Conservation (phyloP, 768 basidiomycete species). For the Kwoniella sp. region DNA sequence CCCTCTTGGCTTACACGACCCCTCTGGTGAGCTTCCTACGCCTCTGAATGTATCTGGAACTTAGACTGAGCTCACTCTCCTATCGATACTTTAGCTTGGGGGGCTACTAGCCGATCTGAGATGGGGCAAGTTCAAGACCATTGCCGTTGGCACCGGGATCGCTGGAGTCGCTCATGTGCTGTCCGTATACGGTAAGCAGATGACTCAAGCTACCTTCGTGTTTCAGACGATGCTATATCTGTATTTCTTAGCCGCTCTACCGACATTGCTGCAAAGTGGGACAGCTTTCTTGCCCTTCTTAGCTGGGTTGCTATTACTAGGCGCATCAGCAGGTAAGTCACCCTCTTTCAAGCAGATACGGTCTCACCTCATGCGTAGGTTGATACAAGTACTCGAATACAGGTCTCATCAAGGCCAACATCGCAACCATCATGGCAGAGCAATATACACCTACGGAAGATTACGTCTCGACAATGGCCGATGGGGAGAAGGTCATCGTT, state of each 20-base stretch:
- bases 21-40: conserved; percentile 25
- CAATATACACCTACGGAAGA: conserved; percentile 39
- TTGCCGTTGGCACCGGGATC: conserved; percentile 21
- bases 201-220: too few species aligned
- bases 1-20: conserved; percentile 40
- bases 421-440: conserved; percentile 52
- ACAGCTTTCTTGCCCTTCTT: conserved; percentile 31
- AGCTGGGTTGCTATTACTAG: conserved; percentile 25
- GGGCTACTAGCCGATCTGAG: conserved; percentile 21
- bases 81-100: background rate
- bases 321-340: conserved; percentile 24
- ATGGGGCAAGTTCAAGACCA: conserved; percentile 31
- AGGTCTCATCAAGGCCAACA: conserved; percentile 34
- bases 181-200: conserved; percentile 25
- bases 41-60: background rate
- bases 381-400: background rate
- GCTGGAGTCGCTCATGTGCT: conserved; percentile 21
- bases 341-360: too few species aligned
- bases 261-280: conserved; percentile 12
- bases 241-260: conserved; percentile 19
- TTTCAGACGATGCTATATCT: background rate
- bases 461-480: conserved; percentile 24
- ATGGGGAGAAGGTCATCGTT: conserved; percentile 46
- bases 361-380: too few species aligned
- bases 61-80: background rate